These are phyloP conservation scores for Cylindrodendrum hubeiense DNA, from an alignment of 2,329 filamentous ascomycete genomes.

Conservation along the genomic window DNA sequence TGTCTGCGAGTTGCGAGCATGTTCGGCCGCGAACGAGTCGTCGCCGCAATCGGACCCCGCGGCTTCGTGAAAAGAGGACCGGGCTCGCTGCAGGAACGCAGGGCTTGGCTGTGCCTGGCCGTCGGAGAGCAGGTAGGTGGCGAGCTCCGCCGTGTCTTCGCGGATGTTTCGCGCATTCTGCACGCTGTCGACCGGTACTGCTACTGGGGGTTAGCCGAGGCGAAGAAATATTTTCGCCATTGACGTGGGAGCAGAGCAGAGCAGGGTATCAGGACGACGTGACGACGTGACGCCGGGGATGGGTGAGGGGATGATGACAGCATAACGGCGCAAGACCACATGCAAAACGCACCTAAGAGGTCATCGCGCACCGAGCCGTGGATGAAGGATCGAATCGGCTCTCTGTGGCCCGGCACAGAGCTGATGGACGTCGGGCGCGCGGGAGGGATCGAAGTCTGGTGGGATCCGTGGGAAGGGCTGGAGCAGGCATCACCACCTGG, in stretches of 20 bases:
- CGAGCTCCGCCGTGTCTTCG: slow-evolving; percentile 88
- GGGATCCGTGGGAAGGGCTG: slow-evolving; percentile 38
- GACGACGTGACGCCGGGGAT: neutral
- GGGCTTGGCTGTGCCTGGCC: slow-evolving; percentile 59
- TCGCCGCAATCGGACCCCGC: slow-evolving; percentile 40
- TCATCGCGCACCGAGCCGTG: slow-evolving; percentile 73
- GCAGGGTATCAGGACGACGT: neutral
- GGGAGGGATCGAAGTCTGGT: slow-evolving; percentile 34
- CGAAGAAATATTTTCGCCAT: neutral
- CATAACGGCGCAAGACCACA: neutral
- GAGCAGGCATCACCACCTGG: slow-evolving; percentile 44
- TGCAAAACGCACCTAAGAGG: slow-evolving; percentile 59
- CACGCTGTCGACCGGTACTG: slow-evolving; percentile 73
- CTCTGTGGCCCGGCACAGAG: slow-evolving; percentile 61
- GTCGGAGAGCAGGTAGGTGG: slow-evolving; percentile 82
- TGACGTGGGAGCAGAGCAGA: neutral
- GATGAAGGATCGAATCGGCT: slow-evolving; percentile 79
- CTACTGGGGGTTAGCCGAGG: slow-evolving; percentile 4
- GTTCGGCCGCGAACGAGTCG: slow-evolving; percentile 37
- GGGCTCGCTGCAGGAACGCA: slow-evolving; percentile 58
- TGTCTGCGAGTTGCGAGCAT: slow-evolving; percentile 55
- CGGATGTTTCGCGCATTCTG: slow-evolving; percentile 84
- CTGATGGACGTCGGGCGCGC: slow-evolving; percentile 56
- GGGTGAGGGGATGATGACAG: neutral
- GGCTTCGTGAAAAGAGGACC: slow-evolving; percentile 46